Evolutionary conservation across 441 rosid genomes (phyloP).

Genomic region (Adansonia madagascariensis): DNA sequence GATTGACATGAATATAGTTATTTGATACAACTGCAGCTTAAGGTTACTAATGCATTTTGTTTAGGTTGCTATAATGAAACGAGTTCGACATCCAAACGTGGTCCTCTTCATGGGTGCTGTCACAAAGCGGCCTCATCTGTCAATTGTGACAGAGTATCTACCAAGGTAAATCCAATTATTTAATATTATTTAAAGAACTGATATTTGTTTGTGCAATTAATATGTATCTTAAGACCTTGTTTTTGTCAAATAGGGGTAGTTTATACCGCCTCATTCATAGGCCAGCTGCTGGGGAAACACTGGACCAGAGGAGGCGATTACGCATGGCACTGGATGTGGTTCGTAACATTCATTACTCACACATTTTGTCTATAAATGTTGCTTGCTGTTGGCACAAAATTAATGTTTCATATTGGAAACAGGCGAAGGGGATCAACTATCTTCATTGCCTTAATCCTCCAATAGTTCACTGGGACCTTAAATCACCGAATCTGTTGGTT

Average conservation of each 20-base stretch:
- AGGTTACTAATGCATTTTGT: slow-evolving; percentile 15
- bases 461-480: slow-evolving; percentile 96
- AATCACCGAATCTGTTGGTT: slow-evolving; percentile 91
- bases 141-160: slow-evolving; percentile 91
- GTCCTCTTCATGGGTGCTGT: slow-evolving; percentile 99
- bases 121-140: slow-evolving; percentile 79
- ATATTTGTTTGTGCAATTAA: slow-evolving; percentile 8
- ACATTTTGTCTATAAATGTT: slow-evolving; percentile 11
- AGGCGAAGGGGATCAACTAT: slow-evolving; percentile 98
- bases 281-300: slow-evolving; percentile 80
- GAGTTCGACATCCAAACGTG: slow-evolving; percentile 94
- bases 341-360: slow-evolving; percentile 32
- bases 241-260: slow-evolving; percentile 72
- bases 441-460: slow-evolving; percentile 91
- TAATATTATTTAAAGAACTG: not conserved
- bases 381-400: slow-evolving; percentile 14
- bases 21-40: not conserved
- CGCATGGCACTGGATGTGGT: slow-evolving; percentile 98
- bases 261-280: slow-evolving; percentile 84
- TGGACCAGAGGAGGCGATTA: slow-evolving; percentile 84
- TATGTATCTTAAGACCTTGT: slow-evolving; percentile 18
- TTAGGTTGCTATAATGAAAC: slow-evolving; percentile 97
- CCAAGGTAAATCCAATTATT: slow-evolving; percentile 63
- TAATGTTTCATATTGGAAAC: slow-evolving; percentile 38
- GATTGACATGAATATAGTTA: not conserved